Evolutionary conservation across 2,329 filamentous ascomycete genomes (phyloP).

Genomic region (Herpotrichia juniperi): DNA sequence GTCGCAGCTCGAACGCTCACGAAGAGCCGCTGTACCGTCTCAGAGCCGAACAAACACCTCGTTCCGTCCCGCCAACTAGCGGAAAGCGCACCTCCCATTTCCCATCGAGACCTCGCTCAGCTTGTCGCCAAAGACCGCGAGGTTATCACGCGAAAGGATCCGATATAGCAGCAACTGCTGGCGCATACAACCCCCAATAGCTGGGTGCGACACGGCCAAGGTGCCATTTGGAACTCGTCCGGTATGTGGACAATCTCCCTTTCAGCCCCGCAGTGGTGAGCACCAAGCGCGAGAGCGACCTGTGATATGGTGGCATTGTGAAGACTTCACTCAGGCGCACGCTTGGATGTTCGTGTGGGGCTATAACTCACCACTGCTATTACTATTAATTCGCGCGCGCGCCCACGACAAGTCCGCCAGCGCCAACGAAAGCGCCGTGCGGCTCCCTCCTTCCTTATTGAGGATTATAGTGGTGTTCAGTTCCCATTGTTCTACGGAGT

Average conservation of each 20-base stretch:
- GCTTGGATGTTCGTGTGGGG: not conserved
- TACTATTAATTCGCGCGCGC: not conserved
- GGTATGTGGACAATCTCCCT: conserved; percentile 4
- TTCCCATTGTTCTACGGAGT: conserved; percentile 2
- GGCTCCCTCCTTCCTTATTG: not conserved
- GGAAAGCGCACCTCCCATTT: not conserved
- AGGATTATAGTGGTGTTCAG: conserved; percentile 2
- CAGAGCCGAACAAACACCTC: not conserved
- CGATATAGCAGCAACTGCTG: not conserved
- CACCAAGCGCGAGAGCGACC: not conserved
- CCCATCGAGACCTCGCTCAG: not conserved
- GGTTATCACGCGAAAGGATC: not conserved
- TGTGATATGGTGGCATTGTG: not conserved
- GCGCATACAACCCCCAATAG: not conserved
- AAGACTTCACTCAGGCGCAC: not conserved
- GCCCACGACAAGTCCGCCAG: not conserved
- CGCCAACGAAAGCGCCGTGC: not conserved
- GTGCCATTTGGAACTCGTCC: not conserved
- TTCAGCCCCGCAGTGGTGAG: not conserved
- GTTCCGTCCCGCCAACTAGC: not conserved
- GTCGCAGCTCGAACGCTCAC: conserved; percentile 1
- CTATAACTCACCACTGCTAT: not conserved
- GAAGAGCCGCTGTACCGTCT: not conserved
- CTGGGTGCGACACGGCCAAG: not conserved
- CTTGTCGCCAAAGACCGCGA: not conserved